Percentiles rank a stretch among this genome's conserved stretches.
phyloP scores from a whole-genome alignment of 768 basidiomycete species.

The Suillus paluster region DNA sequence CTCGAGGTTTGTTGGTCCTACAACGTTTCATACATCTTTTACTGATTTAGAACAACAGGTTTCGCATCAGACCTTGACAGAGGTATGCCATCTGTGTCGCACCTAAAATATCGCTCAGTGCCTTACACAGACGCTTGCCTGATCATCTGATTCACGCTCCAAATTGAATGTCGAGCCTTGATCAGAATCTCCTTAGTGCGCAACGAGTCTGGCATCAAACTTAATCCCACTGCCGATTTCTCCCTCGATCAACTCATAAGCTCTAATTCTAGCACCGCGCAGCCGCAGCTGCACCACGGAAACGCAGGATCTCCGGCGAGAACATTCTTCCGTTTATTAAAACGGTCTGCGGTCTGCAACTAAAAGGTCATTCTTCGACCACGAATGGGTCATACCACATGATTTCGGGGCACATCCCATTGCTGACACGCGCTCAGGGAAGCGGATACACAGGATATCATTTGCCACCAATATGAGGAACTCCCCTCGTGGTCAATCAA shows the following conservation, averaged over 20 bases:
- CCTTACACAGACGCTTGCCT: not conserved
- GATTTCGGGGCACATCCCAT: not conserved
- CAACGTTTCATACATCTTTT: not conserved
- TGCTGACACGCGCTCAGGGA: not conserved
- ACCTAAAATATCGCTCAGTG: not conserved
- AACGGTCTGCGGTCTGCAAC: not conserved
- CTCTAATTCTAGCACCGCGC: not conserved
- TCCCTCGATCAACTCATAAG: not conserved
- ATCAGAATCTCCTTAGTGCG: too few relatives aligned
- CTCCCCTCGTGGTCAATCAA: not conserved
- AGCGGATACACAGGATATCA: not conserved
- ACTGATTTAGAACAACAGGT: conserved; percentile 4
- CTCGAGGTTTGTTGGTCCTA: too few relatives aligned
- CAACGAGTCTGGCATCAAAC: not conserved
- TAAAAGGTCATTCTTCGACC: not conserved
- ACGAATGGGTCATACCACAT: not conserved
- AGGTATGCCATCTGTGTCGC: not conserved
- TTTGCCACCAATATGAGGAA: not conserved
- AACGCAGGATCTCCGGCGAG: not conserved
- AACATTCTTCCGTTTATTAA: not conserved
- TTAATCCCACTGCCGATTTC: not conserved
- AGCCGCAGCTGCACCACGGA: not conserved
- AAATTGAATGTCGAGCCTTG: too few relatives aligned
- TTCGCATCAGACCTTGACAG: not conserved
- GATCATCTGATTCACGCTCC: not conserved